phyloP scores from a whole-genome alignment of 2,329 filamentous ascomycete genomes.

The Diaporthe sp. region DNA sequence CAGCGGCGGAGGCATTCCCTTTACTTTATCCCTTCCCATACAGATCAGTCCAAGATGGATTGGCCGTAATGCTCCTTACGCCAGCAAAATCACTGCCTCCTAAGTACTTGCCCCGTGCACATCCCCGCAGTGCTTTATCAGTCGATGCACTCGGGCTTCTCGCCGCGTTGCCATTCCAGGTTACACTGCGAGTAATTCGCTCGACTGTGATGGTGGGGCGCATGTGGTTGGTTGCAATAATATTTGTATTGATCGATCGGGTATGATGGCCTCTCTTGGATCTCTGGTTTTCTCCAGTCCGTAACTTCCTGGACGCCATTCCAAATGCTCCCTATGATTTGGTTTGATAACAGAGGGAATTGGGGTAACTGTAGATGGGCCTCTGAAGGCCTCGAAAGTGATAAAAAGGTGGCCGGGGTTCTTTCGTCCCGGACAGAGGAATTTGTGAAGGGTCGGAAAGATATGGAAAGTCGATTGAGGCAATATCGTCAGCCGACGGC shows the following conservation, averaged over 20 bases:
- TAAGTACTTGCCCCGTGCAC: not conserved
- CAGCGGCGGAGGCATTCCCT: slow-evolving; percentile 10
- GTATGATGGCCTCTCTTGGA: slow-evolving; percentile 27
- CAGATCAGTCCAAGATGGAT: not conserved
- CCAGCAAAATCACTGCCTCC: not conserved
- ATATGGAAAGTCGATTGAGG: slow-evolving; percentile 25
- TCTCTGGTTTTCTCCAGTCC: slow-evolving; percentile 27
- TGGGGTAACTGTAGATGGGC: slow-evolving; percentile 13
- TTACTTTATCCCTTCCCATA: not conserved
- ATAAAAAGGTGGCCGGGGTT: slow-evolving; percentile 13
- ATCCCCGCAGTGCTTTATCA: not conserved
- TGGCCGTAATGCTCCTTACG: not conserved
- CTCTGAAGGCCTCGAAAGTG: slow-evolving; percentile 12
- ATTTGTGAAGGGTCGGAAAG: slow-evolving; percentile 6
- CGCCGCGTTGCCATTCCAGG: not conserved
- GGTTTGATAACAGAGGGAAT: slow-evolving; percentile 36
- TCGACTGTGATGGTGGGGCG: not conserved
- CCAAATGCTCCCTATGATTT: slow-evolving; percentile 38
- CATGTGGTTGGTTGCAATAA: slow-evolving; percentile 20
- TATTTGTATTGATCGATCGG: slow-evolving; percentile 37
- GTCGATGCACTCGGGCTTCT: not conserved
- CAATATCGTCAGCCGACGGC: slow-evolving; percentile 13
- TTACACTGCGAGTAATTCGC: not conserved
- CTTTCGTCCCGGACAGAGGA: slow-evolving; percentile 9
- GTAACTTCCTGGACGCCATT: slow-evolving; percentile 38